Evolutionary conservation across 2,329 filamentous ascomycete species (phyloP).

Genomic region (Pseudonectria foliicola): DNA sequence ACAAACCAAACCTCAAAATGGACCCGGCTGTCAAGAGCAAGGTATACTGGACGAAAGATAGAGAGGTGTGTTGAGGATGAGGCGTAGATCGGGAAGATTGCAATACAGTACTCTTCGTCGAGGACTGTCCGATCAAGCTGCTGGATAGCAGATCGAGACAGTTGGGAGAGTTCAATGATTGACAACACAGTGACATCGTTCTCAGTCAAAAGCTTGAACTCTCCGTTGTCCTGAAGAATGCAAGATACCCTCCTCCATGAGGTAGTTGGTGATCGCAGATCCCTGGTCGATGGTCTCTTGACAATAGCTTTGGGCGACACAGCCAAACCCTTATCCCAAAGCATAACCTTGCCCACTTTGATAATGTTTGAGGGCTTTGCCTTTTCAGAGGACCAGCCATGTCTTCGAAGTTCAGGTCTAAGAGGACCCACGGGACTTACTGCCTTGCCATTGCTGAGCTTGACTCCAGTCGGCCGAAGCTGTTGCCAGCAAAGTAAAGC

Average conservation of each 20-base stretch:
- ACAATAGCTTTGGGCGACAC: constrained; percentile 49
- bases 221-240: constrained; percentile 89
- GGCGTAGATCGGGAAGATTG: constrained; percentile 90
- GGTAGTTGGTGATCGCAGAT: constrained; percentile 44
- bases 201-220: constrained; percentile 85
- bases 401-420: constrained; percentile 37
- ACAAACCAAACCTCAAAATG: constrained; percentile 99
- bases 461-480: constrained; percentile 52
- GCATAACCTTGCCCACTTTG: constrained; percentile 84
- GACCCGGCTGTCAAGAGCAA: constrained; percentile 78
- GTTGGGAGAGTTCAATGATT: constrained; percentile 77
- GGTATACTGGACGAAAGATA: constrained; percentile 79
- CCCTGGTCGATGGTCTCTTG: constrained; percentile 50
- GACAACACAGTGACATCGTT: constrained; percentile 74
- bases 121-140: constrained; percentile 83
- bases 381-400: constrained; percentile 27
- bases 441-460: constrained; percentile 39
- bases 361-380: constrained; percentile 61
- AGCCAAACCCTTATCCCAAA: constrained; percentile 75
- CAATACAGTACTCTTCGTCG: constrained; percentile 88
- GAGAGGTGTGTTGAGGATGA: constrained; percentile 65
- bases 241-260: constrained; percentile 87
- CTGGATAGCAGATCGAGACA: constrained; percentile 86
- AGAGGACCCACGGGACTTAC: constrained; percentile 27
- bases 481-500: constrained; percentile 78